Base-by-base conservation (phyloP, 1,284 basidiomycete genomes). In the Ceratobasidium sp. region DNA sequence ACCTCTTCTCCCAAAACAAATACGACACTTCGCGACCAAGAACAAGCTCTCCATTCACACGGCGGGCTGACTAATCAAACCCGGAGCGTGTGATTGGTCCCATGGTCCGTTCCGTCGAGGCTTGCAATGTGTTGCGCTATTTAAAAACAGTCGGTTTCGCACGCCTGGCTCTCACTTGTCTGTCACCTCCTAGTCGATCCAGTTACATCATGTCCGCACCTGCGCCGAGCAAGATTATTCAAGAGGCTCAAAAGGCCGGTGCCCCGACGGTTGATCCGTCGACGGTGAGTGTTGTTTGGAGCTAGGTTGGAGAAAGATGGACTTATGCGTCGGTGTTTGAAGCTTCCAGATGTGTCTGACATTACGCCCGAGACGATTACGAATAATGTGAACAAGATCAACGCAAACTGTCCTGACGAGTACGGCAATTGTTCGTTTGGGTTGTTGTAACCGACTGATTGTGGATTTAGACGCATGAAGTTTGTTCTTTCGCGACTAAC, bases 281-380 rank as follows among this genome's bases (percentile, higher is more conserved):
- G 21, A 73, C 52, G 9, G 72, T 69, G 34, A 34, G 72, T 39
- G 36, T 3, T 53, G n/a, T 36, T 41, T 28, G 34, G 1, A 21
- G 30, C 34, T 39, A 39, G 6, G 36, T 14, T 14, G 26, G 43
- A 36, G n/a, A 21, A 26, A 26, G 26, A 10, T 32, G 30, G 21
- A 64, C 45, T 48, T 36, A 52, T 48, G 43, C 18, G 6, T 23
- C 50, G 61, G 43, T 5, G 9, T 69, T 50, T 39, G 14, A 48
- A 87, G 85, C 81, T 83, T 43, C 86, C 86, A 43, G 83, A 87
- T 53, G 74, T 78, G 52, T 75, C 75, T 34, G 77, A 78, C 72
- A 76, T 78, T 73, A 81, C 77, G 30, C 81, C 85, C 12, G 87
- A 88, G 48, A 83, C 82, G 72, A 85, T 90, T 76, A 90, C 88